phyloP scores from a whole-genome alignment of 768 basidiomycete species.

The Suillus variegatus region DNA sequence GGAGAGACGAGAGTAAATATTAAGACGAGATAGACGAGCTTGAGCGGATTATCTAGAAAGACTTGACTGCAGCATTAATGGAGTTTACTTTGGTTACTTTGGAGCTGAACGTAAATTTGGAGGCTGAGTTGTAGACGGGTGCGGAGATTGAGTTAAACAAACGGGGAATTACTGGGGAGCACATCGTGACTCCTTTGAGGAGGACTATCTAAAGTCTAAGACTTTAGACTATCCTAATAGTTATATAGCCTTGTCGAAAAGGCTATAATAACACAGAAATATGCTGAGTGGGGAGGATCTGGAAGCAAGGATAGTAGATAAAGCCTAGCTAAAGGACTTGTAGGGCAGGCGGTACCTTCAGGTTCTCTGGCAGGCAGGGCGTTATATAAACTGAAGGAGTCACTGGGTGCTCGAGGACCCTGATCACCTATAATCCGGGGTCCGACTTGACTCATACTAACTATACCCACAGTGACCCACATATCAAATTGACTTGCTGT shows the following conservation, averaged over 20 bases:
- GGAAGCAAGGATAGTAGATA: slow-evolving; percentile 6
- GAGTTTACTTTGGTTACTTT: slow-evolving; percentile 22
- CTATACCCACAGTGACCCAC: too few relatives aligned
- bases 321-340: slow-evolving; percentile 6
- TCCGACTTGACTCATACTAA: slow-evolving; percentile 12
- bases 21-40: slow-evolving; percentile 13
- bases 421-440: slow-evolving; percentile 27
- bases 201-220: slow-evolving; percentile 33
- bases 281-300: slow-evolving; percentile 3
- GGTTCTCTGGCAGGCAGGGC: slow-evolving; percentile 16
- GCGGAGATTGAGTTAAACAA: slow-evolving; percentile 23
- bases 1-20: slow-evolving; percentile 16
- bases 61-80: slow-evolving; percentile 36
- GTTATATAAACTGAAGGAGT: slow-evolving; percentile 35
- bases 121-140: slow-evolving; percentile 16
- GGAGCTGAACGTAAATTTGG: slow-evolving; percentile 17
- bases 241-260: slow-evolving; percentile 27
- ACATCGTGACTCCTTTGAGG: slow-evolving; percentile 42
- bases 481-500: too few relatives aligned
- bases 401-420: slow-evolving; percentile 27
- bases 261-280: slow-evolving; percentile 16
- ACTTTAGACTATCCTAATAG: slow-evolving; percentile 44
- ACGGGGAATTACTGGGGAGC: slow-evolving; percentile 25
- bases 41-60: slow-evolving; percentile 37
- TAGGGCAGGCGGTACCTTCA: slow-evolving; percentile 23